These are phyloP conservation scores for Ophiostoma ulmi DNA, from an alignment of 2,329 filamentous ascomycete species.

Conservation along the genomic window DNA sequence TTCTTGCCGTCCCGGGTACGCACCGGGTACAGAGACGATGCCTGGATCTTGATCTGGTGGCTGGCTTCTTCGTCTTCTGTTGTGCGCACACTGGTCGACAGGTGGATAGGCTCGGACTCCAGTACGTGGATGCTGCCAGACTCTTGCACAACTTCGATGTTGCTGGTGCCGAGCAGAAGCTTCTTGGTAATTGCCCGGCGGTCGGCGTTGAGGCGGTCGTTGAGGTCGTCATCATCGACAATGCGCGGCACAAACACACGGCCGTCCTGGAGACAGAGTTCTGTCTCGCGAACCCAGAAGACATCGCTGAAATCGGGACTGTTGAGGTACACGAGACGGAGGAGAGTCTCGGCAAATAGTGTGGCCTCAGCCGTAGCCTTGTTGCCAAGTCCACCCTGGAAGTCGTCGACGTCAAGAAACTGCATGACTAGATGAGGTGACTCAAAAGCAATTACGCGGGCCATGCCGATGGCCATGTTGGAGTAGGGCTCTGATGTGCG, in stretches of 20 bases:
- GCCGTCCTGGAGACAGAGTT: conserved; percentile 31
- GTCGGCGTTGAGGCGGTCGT: conserved; percentile 27
- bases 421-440: conserved; percentile 28
- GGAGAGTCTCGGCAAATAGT: conserved; percentile 23
- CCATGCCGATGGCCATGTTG: conserved; percentile 29
- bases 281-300: conserved; percentile 26
- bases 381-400: not conserved
- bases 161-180: conserved; percentile 13
- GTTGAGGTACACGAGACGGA: conserved; percentile 25
- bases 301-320: conserved; percentile 21
- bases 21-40: conserved; percentile 22
- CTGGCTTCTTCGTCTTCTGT: not conserved
- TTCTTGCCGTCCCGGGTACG: conserved; percentile 21
- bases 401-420: conserved; percentile 28
- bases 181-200: conserved; percentile 25
- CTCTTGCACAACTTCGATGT: conserved; percentile 20
- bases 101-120: conserved; percentile 19
- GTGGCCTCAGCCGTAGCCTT: conserved; percentile 11
- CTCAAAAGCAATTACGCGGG: conserved; percentile 28
- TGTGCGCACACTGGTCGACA: not conserved
- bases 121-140: conserved; percentile 18
- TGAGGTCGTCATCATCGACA: conserved; percentile 23
- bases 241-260: conserved; percentile 32
- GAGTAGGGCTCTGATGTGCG: conserved; percentile 26
- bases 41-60: conserved; percentile 17